These are phyloP conservation scores for Rhizoclosmatium globosum DNA, from an alignment of 192 early-diverging fungal genomes.

Conservation along the genomic window DNA sequence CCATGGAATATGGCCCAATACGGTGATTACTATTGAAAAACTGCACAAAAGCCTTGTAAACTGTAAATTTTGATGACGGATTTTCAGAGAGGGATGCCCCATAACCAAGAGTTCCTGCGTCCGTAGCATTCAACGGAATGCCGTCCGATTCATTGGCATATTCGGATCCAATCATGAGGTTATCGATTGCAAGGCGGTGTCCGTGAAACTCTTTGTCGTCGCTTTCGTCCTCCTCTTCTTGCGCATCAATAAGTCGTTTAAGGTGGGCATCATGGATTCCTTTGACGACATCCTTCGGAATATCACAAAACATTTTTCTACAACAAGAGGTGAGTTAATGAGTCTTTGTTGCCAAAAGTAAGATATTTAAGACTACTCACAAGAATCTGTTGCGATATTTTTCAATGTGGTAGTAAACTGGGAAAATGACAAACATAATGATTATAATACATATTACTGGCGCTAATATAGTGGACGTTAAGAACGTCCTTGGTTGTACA, in stretches of 20 bases:
- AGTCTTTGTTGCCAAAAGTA: too few species aligned
- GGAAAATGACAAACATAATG: constrained; percentile 41
- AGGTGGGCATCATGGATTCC: constrained; percentile 49
- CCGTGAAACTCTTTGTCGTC: neutral
- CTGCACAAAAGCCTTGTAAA: neutral
- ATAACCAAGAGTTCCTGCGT: neutral
- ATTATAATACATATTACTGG: constrained; percentile 35
- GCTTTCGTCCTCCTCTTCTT: constrained; percentile 43
- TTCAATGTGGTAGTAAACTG: constrained; percentile 43
- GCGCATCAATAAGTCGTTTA: constrained; percentile 17
- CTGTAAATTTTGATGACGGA: neutral
- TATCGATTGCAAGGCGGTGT: neutral
- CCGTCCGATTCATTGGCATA: neutral
- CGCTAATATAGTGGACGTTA: constrained; percentile 30
- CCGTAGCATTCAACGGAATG: neutral
- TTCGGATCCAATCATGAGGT: neutral
- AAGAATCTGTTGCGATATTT: constrained; percentile 34
- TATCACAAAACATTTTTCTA: constrained; percentile 51
- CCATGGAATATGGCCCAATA: constrained; percentile 12
- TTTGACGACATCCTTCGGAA: constrained; percentile 54
- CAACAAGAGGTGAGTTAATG: too few species aligned
- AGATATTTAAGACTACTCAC: too few species aligned
- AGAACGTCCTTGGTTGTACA: neutral
- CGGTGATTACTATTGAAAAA: constrained; percentile 26
- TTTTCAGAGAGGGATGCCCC: neutral